These are phyloP conservation scores for Fusarium brachygibbosum DNA, from an alignment of 2,329 filamentous ascomycete species.

Conservation along the genomic window DNA sequence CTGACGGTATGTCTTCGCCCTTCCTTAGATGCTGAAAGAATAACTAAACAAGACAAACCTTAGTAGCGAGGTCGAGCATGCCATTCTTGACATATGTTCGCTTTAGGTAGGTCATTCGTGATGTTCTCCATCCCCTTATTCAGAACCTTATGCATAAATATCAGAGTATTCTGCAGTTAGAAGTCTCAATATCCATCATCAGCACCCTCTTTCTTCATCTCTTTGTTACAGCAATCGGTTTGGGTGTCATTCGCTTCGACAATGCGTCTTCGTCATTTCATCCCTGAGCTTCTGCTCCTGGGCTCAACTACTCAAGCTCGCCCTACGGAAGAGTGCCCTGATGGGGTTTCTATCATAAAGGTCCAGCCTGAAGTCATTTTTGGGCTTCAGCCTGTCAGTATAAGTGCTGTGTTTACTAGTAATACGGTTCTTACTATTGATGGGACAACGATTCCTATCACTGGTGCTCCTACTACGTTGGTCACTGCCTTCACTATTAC, in stretches of 20 bases:
- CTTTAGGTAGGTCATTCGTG: not conserved
- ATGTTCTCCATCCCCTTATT: no score
- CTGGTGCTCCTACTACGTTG: constrained; percentile 15
- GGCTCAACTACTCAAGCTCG: not conserved
- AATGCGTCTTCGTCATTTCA: not conserved
- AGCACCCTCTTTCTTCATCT: not conserved
- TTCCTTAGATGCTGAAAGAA: no score
- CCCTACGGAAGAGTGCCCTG: not conserved
- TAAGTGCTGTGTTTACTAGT: not conserved
- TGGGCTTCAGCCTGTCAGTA: constrained; percentile 6
- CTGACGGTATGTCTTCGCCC: not conserved
- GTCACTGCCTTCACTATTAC: constrained; percentile 3
- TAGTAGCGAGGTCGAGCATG: not conserved
- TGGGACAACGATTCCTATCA: constrained; percentile 1
- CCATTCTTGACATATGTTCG: not conserved
- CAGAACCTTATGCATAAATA: constrained; percentile 4
- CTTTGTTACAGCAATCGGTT: not conserved
- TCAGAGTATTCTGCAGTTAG: not conserved
- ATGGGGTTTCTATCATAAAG: not conserved
- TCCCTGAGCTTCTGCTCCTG: constrained; percentile 5
- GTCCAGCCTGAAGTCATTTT: constrained; percentile 10
- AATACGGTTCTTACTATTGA: constrained; percentile 11
- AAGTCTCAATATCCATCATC: not conserved
- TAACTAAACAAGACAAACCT: not conserved
- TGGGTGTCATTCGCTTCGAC: not conserved